Evolutionary conservation across 352 stramenopile species (phyloP), one percentile per base, ranked within the genome.

Genomic region (Phytophthora melonis): DNA sequence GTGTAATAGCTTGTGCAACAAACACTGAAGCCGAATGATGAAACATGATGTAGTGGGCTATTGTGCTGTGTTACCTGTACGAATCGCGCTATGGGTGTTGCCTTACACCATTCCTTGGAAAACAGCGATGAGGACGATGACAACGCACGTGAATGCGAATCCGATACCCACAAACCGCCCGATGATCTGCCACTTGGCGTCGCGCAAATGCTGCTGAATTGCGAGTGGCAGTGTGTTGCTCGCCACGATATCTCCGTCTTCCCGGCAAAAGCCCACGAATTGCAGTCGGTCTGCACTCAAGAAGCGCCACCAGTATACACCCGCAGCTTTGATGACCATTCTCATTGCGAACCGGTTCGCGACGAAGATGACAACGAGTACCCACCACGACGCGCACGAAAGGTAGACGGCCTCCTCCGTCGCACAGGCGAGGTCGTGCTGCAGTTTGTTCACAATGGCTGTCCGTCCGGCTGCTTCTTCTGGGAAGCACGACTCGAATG

Each of bases 321-420:
- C 82, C 11, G 63, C 65, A 9, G 72, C 65, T 57, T 86, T 82
- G 52, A 92, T 62, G 23, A 89, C 10, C 82, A 91, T 86, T 16
- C 75, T 74, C 41, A 76, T 66, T 5, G 66, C 66, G 21, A 92
- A 85, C 7, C 85, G 82, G 60, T 80, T 85, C 19, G 75, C 68
- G 2, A 84, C 27, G 41, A 81, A 75, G 9, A 91, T 45, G n/a
- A 90, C 71, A 9, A 85, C 30, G 16, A 91, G 34, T 11, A 93
- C 75, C 87, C 86, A 92, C 86, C 86, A 94, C 21, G 81, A 91
- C 19, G 84, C 64, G 52, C 80, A 27, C 9, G 71, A 78, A 58
- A 94, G 70, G 61, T 94, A 94, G 25, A 93, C 58, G n/a, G 70
- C 74, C 50, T 84, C 79, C 63, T 94, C 87, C 16, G 83, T 70